Evolutionary conservation across 306 rosid species (phyloP).

Genomic region (Cotoneaster glaucophyllus): DNA sequence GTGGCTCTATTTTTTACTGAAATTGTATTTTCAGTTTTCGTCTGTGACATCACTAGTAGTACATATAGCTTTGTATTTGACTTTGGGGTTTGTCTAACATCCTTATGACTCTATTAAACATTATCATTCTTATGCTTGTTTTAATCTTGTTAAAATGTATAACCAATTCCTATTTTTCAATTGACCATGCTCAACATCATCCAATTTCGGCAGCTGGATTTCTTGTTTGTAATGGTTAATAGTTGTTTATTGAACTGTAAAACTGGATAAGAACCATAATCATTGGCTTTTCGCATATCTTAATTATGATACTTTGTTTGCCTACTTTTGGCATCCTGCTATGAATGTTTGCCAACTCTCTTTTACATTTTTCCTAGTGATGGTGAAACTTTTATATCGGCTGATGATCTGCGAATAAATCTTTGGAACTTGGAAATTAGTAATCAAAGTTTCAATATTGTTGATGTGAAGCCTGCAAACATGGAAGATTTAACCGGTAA

Average conservation of each 20-base stretch:
- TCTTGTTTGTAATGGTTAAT: neutral
- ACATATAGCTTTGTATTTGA: neutral
- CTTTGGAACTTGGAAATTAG: constrained; percentile 99
- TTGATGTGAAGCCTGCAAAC: constrained; percentile 96
- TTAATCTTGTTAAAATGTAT: neutral
- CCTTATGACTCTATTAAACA: neutral
- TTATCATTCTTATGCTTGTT: neutral
- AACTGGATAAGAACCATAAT: neutral
- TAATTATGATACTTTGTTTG: neutral
- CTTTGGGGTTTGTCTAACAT: neutral
- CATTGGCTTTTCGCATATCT: neutral
- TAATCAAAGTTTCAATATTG: constrained; percentile 95
- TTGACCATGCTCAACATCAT: neutral
- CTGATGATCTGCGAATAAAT: constrained; percentile 97
- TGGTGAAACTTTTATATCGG: constrained; percentile 98
- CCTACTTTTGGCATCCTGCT: constrained; percentile 7
- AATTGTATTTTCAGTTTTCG: neutral
- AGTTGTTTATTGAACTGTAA: neutral
- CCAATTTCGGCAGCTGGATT: neutral
- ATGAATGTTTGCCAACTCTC: constrained; percentile 6
- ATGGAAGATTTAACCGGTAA: constrained; percentile 99
- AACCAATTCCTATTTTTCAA: neutral
- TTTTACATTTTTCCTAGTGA: constrained; percentile 47
- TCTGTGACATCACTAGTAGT: neutral
- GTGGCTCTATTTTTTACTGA: constrained; percentile 34